These are phyloP conservation scores for Chaetomiaceae sp. DNA, from an alignment of 2,329 filamentous ascomycete species.

Conservation along the genomic window DNA sequence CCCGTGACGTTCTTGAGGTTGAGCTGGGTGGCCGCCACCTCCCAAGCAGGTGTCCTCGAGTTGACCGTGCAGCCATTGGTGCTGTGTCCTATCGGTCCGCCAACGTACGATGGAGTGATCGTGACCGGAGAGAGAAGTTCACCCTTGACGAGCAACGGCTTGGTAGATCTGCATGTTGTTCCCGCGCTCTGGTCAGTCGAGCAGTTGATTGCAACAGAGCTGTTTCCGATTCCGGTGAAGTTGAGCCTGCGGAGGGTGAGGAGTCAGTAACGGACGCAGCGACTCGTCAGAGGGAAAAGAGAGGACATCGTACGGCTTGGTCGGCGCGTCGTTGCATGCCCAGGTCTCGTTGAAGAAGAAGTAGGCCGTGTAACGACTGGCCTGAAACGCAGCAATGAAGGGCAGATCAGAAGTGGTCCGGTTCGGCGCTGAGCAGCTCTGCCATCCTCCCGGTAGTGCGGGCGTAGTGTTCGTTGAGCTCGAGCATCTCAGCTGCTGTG, in stretches of 20 bases:
- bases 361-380: slow-evolving; percentile 6
- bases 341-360: slow-evolving; percentile 22
- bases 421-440: slow-evolving; percentile 4
- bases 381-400: slow-evolving; percentile 3
- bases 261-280: background rate
- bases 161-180: slow-evolving; percentile 4
- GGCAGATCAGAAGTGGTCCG: background rate
- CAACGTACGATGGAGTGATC: slow-evolving; percentile 21
- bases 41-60: slow-evolving; percentile 18
- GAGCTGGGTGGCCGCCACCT: slow-evolving; percentile 15
- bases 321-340: slow-evolving; percentile 20
- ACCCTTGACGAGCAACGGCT: slow-evolving; percentile 19
- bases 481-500: slow-evolving; percentile 12
- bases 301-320: slow-evolving; percentile 13
- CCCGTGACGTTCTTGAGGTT: slow-evolving; percentile 12
- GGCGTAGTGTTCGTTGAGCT: background rate
- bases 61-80: slow-evolving; percentile 18
- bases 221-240: slow-evolving; percentile 22
- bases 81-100: slow-evolving; percentile 22
- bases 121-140: slow-evolving; percentile 18
- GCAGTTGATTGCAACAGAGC: slow-evolving; percentile 11
- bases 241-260: slow-evolving; percentile 10
- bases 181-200: background rate
- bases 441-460: slow-evolving; percentile 1
- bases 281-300: background rate